Evolutionary conservation across 768 basidiomycete genomes (phyloP).

Genomic region (Auricularia heimuer): DNA sequence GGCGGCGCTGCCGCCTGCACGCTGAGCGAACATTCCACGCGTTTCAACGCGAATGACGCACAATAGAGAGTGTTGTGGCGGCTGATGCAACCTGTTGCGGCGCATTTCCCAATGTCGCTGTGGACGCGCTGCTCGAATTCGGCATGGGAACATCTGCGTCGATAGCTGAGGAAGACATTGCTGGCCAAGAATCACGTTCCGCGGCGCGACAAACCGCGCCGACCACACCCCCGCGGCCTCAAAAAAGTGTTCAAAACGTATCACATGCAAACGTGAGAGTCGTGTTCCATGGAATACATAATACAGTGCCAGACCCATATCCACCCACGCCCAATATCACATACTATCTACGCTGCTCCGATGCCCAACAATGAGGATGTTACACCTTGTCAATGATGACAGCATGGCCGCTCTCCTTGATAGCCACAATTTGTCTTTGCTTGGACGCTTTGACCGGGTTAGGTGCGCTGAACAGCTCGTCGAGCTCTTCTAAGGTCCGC

Average conservation of each 20-base stretch:
- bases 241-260: too few relatives aligned
- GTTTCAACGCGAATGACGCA: neutral
- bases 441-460: constrained; percentile 23
- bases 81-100: neutral
- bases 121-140: neutral
- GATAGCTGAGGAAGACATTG: neutral
- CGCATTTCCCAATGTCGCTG: neutral
- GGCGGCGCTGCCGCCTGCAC: neutral
- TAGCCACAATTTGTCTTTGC: constrained; percentile 17
- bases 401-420: constrained; percentile 13
- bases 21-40: neutral
- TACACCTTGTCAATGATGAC: constrained; percentile 10
- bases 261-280: too few relatives aligned
- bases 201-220: too few relatives aligned
- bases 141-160: neutral
- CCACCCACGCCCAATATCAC: too few relatives aligned
- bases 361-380: neutral
- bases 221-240: too few relatives aligned
- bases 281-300: too few relatives aligned
- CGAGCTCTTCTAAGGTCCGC: constrained; percentile 24
- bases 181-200: neutral
- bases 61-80: neutral
- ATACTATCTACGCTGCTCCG: too few relatives aligned
- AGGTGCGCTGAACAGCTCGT: constrained; percentile 23
- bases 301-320: too few relatives aligned